Percentiles rank a stretch among this genome's conserved stretches.
phyloP scores from a whole-genome alignment of 768 basidiomycete genomes.

The Tulasnella sp. region DNA sequence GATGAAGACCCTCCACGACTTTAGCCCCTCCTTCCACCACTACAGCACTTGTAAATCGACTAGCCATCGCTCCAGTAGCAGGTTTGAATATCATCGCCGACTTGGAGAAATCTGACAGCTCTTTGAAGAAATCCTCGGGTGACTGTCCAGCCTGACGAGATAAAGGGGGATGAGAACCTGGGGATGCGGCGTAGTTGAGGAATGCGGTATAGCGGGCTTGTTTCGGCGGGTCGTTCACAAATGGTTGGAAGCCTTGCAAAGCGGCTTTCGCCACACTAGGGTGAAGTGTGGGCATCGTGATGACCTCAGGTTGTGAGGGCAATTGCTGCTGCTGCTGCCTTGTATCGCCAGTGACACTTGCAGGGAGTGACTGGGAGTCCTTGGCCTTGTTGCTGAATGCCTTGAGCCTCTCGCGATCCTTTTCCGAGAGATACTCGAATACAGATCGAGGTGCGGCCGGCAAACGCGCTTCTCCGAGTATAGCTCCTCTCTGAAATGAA shows the following conservation, averaged over 20 bases:
- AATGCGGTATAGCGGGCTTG: slow-evolving; percentile 79
- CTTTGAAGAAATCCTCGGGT: slow-evolving; percentile 60
- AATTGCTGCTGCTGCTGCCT: slow-evolving; percentile 19
- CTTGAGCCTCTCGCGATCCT: slow-evolving; percentile 76
- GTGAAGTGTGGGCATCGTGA: slow-evolving; percentile 45
- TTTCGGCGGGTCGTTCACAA: slow-evolving; percentile 57
- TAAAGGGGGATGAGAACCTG: slow-evolving; percentile 33
- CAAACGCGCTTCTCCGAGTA: slow-evolving; percentile 71
- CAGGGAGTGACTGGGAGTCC: not conserved
- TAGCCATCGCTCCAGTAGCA: slow-evolving; percentile 82
- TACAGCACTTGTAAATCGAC: slow-evolving; percentile 76
- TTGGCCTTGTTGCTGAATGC: slow-evolving; percentile 32
- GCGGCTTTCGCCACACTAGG: slow-evolving; percentile 78
- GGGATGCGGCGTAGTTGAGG: slow-evolving; percentile 52
- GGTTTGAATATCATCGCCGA: slow-evolving; percentile 86
- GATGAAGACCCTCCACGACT: slow-evolving; percentile 54
- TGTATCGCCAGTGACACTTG: not conserved
- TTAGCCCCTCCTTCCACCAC: slow-evolving; percentile 48
- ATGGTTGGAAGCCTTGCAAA: slow-evolving; percentile 80
- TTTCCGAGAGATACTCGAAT: slow-evolving; percentile 88
- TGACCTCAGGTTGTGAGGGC: slow-evolving; percentile 25
- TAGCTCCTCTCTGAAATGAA: slow-evolving; percentile 51
- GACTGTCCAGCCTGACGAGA: slow-evolving; percentile 44
- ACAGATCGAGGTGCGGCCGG: slow-evolving; percentile 63
- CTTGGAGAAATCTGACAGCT: slow-evolving; percentile 76